These are phyloP conservation scores for Phytophthora hibernalis DNA, from an alignment of 352 stramenopile species.

Conservation along the genomic window DNA sequence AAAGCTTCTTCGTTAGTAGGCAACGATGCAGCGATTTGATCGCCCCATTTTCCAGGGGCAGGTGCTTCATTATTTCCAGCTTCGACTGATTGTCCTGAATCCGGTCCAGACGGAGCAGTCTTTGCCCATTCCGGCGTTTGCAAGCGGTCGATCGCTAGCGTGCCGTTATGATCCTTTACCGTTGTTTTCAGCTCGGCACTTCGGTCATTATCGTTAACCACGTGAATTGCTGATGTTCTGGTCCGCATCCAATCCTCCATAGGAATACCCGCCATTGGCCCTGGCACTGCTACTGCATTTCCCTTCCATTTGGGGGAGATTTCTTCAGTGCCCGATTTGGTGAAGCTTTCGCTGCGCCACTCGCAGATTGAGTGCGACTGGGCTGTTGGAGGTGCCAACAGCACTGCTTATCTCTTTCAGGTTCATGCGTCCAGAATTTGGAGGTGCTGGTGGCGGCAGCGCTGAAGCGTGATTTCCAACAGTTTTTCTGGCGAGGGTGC, in stretches of 20 bases:
- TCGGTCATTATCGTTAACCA: constrained; percentile 24
- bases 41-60: constrained; percentile 31
- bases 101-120: constrained; percentile 29
- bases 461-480: constrained; percentile 3
- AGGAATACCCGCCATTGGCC: constrained; percentile 57
- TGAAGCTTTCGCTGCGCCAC: background rate
- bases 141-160: constrained; percentile 54
- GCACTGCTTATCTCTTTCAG: background rate
- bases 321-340: constrained; percentile 24
- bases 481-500: constrained; percentile 28
- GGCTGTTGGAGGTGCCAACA: background rate
- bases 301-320: constrained; percentile 55
- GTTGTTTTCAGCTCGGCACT: background rate
- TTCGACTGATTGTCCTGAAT: constrained; percentile 17
- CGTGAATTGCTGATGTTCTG: constrained; percentile 49
- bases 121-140: constrained; percentile 70
- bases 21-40: constrained; percentile 8
- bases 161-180: background rate
- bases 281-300: constrained; percentile 49
- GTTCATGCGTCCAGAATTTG: constrained; percentile 11
- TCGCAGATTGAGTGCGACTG: background rate
- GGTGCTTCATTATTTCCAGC: background rate
- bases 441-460: constrained; percentile 44
- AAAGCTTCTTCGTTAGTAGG: background rate
- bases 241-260: constrained; percentile 85